A percentile compares a stretch with the other conserved stretches of the same genome.
phyloP scores from a whole-genome alignment of 2,329 filamentous ascomycete genomes.

The Aspergillus bombycis region DNA sequence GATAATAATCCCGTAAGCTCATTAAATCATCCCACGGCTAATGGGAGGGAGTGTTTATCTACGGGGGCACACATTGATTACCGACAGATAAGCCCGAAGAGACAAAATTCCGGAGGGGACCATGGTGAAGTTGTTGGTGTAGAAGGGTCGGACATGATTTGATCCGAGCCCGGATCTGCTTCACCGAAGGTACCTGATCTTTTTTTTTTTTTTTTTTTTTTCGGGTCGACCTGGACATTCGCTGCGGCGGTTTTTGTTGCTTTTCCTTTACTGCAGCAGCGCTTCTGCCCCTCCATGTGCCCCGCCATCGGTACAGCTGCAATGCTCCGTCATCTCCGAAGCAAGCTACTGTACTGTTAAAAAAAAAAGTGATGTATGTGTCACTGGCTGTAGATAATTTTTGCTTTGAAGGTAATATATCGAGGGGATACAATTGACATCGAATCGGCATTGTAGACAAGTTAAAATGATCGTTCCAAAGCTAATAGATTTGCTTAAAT shows the following conservation, averaged over 20 bases:
- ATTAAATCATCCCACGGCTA: conserved; percentile 4
- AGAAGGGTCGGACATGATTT: conserved; percentile 4
- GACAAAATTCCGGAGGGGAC: conserved; percentile 16
- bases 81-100: conserved; percentile 5
- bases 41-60: neutral
- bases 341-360: neutral
- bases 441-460: neutral
- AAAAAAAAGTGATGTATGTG: neutral
- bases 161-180: conserved; percentile 12
- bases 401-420: neutral
- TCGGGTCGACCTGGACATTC: neutral
- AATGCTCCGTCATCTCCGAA: conserved; percentile 16
- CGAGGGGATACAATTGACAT: neutral
- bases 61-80: neutral
- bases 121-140: neutral
- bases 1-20: conserved; percentile 10
- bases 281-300: conserved; percentile 24
- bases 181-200: conserved; percentile 21
- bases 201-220: conserved; percentile 7
- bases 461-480: neutral
- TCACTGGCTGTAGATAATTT: neutral
- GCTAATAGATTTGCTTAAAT: neutral
- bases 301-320: conserved; percentile 19
- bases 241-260: neutral
- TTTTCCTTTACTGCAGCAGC: neutral